phyloP scores from a whole-genome alignment of 2,329 filamentous ascomycete species.

The Sporothrix sp. region DNA sequence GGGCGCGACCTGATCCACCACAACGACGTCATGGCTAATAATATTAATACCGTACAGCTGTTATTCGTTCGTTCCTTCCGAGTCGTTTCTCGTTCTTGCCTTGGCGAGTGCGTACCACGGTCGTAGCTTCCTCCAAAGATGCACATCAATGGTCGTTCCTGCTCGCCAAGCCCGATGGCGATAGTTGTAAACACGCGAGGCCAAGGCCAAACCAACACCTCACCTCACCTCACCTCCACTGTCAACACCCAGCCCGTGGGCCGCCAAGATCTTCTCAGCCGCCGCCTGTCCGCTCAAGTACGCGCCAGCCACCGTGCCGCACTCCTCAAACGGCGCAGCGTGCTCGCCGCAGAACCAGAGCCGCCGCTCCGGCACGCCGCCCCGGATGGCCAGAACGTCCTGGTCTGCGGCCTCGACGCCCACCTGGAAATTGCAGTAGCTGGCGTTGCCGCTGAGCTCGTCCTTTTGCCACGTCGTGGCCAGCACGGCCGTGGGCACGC shows the following conservation, averaged over 20 bases:
- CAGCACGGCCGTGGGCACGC: slow-evolving; percentile 43
- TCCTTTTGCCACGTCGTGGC: slow-evolving; percentile 59
- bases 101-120: too few relatives aligned
- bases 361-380: slow-evolving; percentile 39
- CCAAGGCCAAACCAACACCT: too few relatives aligned
- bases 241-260: background rate
- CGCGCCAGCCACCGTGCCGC: slow-evolving; percentile 56
- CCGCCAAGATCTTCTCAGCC: slow-evolving; percentile 6
- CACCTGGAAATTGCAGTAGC: slow-evolving; percentile 58
- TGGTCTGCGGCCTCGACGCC: slow-evolving; percentile 35
- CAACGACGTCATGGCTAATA: too few relatives aligned
- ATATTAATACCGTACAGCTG: too few relatives aligned
- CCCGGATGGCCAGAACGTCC: slow-evolving; percentile 42
- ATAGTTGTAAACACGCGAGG: too few relatives aligned
- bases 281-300: slow-evolving; percentile 51
- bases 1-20: too few relatives aligned
- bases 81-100: too few relatives aligned
- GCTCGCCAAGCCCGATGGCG: too few relatives aligned
- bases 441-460: slow-evolving; percentile 55
- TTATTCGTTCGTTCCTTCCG: too few relatives aligned
- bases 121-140: too few relatives aligned
- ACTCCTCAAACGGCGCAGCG: slow-evolving; percentile 54
- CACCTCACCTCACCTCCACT: background rate
- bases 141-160: too few relatives aligned
- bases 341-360: slow-evolving; percentile 62